A percentile compares a stretch with the other conserved stretches of the same genome.
Evolutionary conservation across 2,329 filamentous ascomycete genomes (phyloP).

Genomic region (Colletotrichum destructivum): DNA sequence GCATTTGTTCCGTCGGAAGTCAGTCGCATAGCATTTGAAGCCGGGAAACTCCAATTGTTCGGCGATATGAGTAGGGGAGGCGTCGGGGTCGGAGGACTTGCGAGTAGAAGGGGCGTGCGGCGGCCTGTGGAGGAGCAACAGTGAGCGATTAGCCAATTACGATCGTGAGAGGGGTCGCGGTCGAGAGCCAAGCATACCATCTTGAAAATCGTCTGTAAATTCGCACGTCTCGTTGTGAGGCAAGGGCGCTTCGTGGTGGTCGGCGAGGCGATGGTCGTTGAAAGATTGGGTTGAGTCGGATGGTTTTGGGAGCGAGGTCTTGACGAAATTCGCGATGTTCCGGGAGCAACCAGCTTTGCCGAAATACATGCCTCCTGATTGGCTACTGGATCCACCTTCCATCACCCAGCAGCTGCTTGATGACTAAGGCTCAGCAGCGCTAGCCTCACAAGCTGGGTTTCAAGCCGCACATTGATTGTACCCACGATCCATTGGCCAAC

Average conservation of each 20-base stretch:
- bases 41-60: not conserved
- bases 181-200: constrained; percentile 52
- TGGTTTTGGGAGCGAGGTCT: constrained; percentile 36
- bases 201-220: constrained; percentile 45
- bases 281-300: constrained; percentile 20
- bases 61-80: not conserved
- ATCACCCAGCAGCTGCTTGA: not conserved
- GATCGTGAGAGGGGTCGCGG: not conserved
- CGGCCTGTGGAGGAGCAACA: constrained; percentile 49
- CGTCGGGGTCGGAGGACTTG: constrained; percentile 49
- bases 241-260: constrained; percentile 39
- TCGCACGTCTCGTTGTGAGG: constrained; percentile 33
- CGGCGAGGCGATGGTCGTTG: constrained; percentile 30
- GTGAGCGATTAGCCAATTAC: constrained; percentile 54
- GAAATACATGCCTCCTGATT: constrained; percentile 40
- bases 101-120: constrained; percentile 56
- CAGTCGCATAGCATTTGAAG: not conserved
- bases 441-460: not conserved
- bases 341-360: constrained; percentile 43
- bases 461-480: not conserved
- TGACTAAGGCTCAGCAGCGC: constrained; percentile 28
- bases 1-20: not conserved
- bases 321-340: constrained; percentile 45
- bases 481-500: not conserved
- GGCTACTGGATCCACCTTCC: constrained; percentile 5